These are phyloP conservation scores for Amylocarpus encephaloides DNA, from an alignment of 2,329 filamentous ascomycete genomes.

Conservation along the genomic window DNA sequence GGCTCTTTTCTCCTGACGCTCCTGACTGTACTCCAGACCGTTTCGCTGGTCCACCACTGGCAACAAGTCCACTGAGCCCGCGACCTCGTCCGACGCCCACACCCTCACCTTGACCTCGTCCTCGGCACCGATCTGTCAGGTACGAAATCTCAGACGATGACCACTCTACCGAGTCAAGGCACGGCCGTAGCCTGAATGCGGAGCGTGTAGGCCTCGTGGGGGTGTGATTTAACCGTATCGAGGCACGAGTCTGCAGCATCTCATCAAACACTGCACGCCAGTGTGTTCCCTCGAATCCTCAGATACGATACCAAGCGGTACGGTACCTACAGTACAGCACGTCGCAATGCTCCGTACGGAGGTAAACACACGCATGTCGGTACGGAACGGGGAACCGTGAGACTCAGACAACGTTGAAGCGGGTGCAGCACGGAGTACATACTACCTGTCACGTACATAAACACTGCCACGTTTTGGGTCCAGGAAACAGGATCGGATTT, in stretches of 20 bases:
- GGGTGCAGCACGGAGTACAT: constrained; percentile 1
- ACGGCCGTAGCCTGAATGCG: neutral
- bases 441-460: neutral
- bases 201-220: neutral
- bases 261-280: constrained; percentile 7
- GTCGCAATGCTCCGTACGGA: neutral
- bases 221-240: neutral
- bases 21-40: too few species aligned
- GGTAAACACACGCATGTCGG: neutral
- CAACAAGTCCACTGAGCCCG: too few species aligned
- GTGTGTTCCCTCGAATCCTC: constrained; percentile 2
- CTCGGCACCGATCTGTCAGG: neutral
- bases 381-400: too few species aligned
- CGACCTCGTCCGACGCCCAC: too few species aligned
- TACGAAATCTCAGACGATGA: neutral
- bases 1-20: too few species aligned
- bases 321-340: too few species aligned
- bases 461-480: constrained; percentile 6
- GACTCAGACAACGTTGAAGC: neutral
- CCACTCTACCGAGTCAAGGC: too few species aligned
- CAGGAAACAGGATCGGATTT: neutral
- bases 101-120: neutral
- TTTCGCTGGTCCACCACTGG: too few species aligned
- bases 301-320: constrained; percentile 2
- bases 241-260: constrained; percentile 7